A percentile compares a stretch with the other conserved stretches of the same genome.
Conservation (phyloP, 2,329 filamentous ascomycete species). For the Coccinonectria pachysandricola region DNA sequence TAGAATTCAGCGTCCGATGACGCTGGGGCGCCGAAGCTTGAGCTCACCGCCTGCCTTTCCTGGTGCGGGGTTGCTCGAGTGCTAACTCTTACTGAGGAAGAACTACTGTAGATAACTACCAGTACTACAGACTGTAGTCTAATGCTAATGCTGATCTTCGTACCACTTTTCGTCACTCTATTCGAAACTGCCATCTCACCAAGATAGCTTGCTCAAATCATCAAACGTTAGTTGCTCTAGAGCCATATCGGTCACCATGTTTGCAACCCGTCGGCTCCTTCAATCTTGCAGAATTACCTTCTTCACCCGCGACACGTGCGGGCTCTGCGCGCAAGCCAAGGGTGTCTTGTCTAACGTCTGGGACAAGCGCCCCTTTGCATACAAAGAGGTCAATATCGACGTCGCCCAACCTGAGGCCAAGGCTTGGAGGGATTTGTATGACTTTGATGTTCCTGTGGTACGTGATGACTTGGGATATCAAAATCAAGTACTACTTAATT, state of each 20-base stretch:
- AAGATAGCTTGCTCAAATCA: no score
- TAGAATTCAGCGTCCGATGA: conserved; percentile 25
- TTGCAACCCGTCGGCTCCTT: conserved; percentile 37
- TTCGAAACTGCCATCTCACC: no score
- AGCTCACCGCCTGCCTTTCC: conserved; percentile 27
- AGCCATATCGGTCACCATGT: conserved; percentile 31
- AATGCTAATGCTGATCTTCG: no score
- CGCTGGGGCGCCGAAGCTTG: conserved; percentile 11
- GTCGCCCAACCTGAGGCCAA: conserved; percentile 53
- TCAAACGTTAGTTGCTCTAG: background rate
- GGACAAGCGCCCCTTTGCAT: conserved; percentile 56
- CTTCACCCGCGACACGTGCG: conserved; percentile 63
- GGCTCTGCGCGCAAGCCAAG: conserved; percentile 59
- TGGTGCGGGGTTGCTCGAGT: conserved; percentile 24
- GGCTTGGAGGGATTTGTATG: conserved; percentile 63
- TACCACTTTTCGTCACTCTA: no score
- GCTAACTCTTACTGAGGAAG: no score
- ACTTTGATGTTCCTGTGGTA: conserved; percentile 76
- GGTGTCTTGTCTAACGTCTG: conserved; percentile 57
- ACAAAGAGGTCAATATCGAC: conserved; percentile 62
- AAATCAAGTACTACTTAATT: no score
- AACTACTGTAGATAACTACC: no score
- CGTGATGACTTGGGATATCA: no score
- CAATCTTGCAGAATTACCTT: conserved; percentile 58
- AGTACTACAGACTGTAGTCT: no score